These are phyloP conservation scores for Wickerhamomyces sp. DNA, from an alignment of 1,139 yeast genomes.

Conservation along the genomic window DNA sequence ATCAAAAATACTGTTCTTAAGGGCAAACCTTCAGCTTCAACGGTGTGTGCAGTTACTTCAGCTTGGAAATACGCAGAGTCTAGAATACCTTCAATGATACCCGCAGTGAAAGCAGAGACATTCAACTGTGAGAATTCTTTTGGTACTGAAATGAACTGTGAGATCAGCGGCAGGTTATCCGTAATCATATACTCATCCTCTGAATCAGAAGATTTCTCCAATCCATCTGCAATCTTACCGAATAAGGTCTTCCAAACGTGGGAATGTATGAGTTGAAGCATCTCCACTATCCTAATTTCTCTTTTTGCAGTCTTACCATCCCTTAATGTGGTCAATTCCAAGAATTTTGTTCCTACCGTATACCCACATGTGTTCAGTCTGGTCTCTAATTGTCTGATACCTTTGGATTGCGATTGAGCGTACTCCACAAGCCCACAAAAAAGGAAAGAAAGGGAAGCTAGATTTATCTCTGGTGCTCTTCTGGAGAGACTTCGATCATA, in stretches of 20 bases:
- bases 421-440: slow-evolving; percentile 71
- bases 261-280: slow-evolving; percentile 79
- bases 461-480: slow-evolving; percentile 59
- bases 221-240: slow-evolving; percentile 78
- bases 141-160: slow-evolving; percentile 76
- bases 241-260: slow-evolving; percentile 79
- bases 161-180: slow-evolving; percentile 73
- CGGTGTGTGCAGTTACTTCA: slow-evolving; percentile 82
- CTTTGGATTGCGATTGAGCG: slow-evolving; percentile 58
- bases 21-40: slow-evolving; percentile 50
- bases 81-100: slow-evolving; percentile 84
- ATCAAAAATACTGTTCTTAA: slow-evolving; percentile 79
- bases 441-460: slow-evolving; percentile 63
- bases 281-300: slow-evolving; percentile 68
- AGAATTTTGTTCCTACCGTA: slow-evolving; percentile 53
- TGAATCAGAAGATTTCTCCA: slow-evolving; percentile 82
- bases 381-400: slow-evolving; percentile 72
- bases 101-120: slow-evolving; percentile 81
- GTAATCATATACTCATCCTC: slow-evolving; percentile 76
- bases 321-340: slow-evolving; percentile 55
- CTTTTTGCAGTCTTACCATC: slow-evolving; percentile 69
- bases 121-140: slow-evolving; percentile 74
- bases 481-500: slow-evolving; percentile 68
- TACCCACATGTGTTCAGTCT: slow-evolving; percentile 75
- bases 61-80: slow-evolving; percentile 80